Percentiles rank a stretch among this genome's conserved stretches.
Evolutionary conservation across 225 moss, liverwort and hornwort species (phyloP).

Genomic region (Physcomitrellopsis africana): DNA sequence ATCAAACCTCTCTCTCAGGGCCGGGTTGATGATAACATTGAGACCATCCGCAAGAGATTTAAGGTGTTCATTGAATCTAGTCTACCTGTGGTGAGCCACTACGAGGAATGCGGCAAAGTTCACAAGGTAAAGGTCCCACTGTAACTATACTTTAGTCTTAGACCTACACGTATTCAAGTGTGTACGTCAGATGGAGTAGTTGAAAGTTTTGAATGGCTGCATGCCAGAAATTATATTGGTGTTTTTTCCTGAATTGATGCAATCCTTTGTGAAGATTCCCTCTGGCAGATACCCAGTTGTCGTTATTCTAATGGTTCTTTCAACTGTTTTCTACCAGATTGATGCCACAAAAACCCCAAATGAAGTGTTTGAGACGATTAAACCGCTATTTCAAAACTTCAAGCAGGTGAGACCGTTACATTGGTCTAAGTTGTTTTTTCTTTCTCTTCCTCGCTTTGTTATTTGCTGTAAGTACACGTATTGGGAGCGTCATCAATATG

Average conservation of each 20-base stretch:
- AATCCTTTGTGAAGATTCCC: background rate
- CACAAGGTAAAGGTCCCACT: slow-evolving; percentile 57
- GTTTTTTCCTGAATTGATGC: background rate
- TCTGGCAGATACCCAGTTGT: background rate
- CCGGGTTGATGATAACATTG: slow-evolving; percentile 88
- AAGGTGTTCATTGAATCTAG: slow-evolving; percentile 81
- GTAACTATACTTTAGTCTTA: background rate
- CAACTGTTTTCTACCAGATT: slow-evolving; percentile 48
- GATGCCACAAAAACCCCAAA: slow-evolving; percentile 61
- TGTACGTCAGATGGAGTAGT: background rate
- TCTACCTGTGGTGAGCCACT: slow-evolving; percentile 75
- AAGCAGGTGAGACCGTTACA: slow-evolving; percentile 48
- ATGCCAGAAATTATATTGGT: background rate
- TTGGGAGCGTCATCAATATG: no score
- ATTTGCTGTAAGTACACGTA: background rate
- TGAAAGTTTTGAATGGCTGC: background rate
- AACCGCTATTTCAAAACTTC: slow-evolving; percentile 71
- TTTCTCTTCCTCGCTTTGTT: background rate
- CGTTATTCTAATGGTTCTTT: slow-evolving; percentile 8
- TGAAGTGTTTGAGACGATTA: slow-evolving; percentile 69
- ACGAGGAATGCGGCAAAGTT: slow-evolving; percentile 67
- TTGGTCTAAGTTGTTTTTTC: background rate
- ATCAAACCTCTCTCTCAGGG: slow-evolving; percentile 46
- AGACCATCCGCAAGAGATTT: slow-evolving; percentile 86
- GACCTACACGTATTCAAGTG: background rate